Percentiles rank a stretch among this genome's conserved stretches.
Conservation (phyloP, 805 yeast genomes). For the Suhomyces sp. region DNA sequence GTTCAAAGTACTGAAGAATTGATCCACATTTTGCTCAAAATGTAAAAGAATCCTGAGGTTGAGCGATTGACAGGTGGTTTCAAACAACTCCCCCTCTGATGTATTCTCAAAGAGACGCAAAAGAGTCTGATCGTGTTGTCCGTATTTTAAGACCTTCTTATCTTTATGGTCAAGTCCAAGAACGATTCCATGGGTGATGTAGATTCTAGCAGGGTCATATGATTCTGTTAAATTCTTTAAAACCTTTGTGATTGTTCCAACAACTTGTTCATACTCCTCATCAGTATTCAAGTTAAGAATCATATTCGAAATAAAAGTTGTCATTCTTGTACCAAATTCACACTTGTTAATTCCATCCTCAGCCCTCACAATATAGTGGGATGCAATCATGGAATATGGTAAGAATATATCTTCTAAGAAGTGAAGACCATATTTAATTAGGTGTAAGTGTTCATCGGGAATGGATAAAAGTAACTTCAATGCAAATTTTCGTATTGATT, state of each 20-base stretch:
- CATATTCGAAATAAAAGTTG: conserved; percentile 44
- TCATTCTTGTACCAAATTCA: conserved; percentile 54
- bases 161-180: conserved; percentile 51
- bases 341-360: conserved; percentile 42
- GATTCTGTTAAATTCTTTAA: conserved; percentile 48
- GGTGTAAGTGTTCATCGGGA: conserved; percentile 41
- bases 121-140: conserved; percentile 24
- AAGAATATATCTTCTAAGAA: conserved; percentile 51
- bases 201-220: conserved; percentile 72
- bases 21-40: conserved; percentile 25
- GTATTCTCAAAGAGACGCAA: conserved; percentile 31
- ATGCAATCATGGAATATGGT: conserved; percentile 63
- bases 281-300: conserved; percentile 26
- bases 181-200: conserved; percentile 54
- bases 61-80: conserved; percentile 50
- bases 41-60: conserved; percentile 46
- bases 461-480: conserved; percentile 55
- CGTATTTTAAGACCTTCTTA: conserved; percentile 24
- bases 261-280: conserved; percentile 24
- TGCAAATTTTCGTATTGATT: conserved; percentile 67
- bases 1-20: conserved; percentile 28
- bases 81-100: conserved; percentile 55
- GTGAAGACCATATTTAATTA: conserved; percentile 34
- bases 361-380: conserved; percentile 50
- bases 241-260: conserved; percentile 37